Evolutionary conservation across 2,329 filamentous ascomycete species (phyloP).

Genomic region (Cordyceps sp.): DNA sequence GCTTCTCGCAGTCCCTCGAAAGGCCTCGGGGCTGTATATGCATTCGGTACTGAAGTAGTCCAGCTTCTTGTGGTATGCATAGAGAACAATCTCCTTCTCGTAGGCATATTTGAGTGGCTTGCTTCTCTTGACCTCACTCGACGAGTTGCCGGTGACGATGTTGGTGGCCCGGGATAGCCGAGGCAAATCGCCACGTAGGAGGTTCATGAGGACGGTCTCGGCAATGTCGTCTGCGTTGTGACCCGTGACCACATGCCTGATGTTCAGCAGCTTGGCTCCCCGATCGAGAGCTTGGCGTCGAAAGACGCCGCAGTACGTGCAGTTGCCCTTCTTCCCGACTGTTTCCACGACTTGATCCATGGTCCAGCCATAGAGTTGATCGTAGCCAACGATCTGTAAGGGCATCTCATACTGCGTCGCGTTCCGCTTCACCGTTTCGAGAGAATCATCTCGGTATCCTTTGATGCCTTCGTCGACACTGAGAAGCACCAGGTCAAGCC

Average conservation of each 20-base stretch:
- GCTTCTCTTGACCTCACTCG: slow-evolving; percentile 82
- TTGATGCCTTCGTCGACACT: slow-evolving; percentile 96
- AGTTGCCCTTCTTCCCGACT: slow-evolving; percentile 95
- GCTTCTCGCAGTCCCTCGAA: slow-evolving; percentile 76
- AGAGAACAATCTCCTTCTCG: slow-evolving; percentile 96
- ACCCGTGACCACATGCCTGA: slow-evolving; percentile 88
- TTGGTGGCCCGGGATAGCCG: slow-evolving; percentile 76
- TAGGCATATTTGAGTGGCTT: slow-evolving; percentile 98
- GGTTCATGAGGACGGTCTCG: slow-evolving; percentile 95
- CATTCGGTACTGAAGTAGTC: slow-evolving; percentile 99
- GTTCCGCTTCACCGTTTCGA: slow-evolving; percentile 94
- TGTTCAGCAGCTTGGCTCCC: slow-evolving; percentile 71
- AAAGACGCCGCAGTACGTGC: slow-evolving; percentile 97
- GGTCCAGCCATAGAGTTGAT: slow-evolving; percentile 92
- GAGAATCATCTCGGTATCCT: slow-evolving; percentile 86
- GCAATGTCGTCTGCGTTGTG: slow-evolving; percentile 97
- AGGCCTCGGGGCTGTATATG: slow-evolving; percentile 95
- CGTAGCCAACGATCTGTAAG: slow-evolving; percentile 82
- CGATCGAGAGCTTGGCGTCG: slow-evolving; percentile 84
- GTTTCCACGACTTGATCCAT: slow-evolving; percentile 98
- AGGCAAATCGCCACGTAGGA: slow-evolving; percentile 78
- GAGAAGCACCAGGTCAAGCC: slow-evolving; percentile 68
- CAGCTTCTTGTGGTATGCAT: slow-evolving; percentile 89
- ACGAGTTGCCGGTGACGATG: slow-evolving; percentile 64
- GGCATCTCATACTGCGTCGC: slow-evolving; percentile 81